Conservation (phyloP, 331 rosid species). For the Telfairia occidentalis region DNA sequence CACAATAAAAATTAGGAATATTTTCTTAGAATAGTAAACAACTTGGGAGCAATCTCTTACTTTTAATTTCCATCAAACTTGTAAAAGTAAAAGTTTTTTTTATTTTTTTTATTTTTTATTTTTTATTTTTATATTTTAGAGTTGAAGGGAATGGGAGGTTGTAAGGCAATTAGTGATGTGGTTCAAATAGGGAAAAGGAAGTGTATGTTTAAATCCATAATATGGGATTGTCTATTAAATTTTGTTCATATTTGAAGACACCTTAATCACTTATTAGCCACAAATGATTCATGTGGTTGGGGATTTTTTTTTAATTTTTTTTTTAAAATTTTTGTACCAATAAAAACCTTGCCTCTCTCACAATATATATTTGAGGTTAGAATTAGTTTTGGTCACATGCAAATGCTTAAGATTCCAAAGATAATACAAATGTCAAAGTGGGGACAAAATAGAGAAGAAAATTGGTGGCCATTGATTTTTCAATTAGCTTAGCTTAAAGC, state of each 20-base stretch:
- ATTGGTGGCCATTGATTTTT: background rate
- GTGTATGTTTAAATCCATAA: background rate
- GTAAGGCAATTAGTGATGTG: too few species aligned
- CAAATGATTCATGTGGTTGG: background rate
- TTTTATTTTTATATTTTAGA: too few species aligned
- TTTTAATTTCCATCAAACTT: background rate
- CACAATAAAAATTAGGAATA: background rate
- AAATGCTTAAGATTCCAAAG: background rate
- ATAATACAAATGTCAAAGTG: background rate
- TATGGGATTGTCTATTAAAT: background rate
- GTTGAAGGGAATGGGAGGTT: too few species aligned
- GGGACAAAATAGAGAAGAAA: background rate
- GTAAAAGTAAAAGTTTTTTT: too few species aligned
- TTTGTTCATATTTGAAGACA: background rate
- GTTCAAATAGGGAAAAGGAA: background rate
- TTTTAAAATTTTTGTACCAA: background rate
- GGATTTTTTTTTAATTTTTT: background rate
- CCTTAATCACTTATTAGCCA: conserved; percentile 7
- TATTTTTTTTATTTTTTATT: too few species aligned
- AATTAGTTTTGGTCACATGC: background rate
- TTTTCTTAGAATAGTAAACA: background rate
- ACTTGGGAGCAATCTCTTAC: background rate
- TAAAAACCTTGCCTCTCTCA: background rate
- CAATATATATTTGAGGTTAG: background rate
- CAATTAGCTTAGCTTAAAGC: background rate